These are phyloP conservation scores for Crithidia thermophila DNA, from an alignment of 208 protist species.

Conservation along the genomic window DNA sequence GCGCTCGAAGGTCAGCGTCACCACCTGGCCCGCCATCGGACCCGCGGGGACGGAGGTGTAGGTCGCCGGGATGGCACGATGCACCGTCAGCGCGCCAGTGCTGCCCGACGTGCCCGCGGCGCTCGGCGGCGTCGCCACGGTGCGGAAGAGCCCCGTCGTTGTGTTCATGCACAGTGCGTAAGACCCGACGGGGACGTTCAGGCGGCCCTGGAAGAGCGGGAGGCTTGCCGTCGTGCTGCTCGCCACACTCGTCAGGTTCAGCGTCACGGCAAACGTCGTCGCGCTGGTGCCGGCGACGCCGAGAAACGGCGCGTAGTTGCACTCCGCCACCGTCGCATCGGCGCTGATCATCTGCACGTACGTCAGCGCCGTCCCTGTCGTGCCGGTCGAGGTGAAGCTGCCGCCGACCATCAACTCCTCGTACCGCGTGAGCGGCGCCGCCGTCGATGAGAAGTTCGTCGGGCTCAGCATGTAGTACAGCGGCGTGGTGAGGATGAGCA, in stretches of 20 bases:
- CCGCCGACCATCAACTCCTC: constrained; percentile 69
- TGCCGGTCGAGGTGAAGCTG: constrained; percentile 43
- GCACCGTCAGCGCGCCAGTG: constrained; percentile 32
- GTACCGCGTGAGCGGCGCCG: constrained; percentile 58
- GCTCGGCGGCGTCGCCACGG: constrained; percentile 33
- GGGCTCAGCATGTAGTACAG: constrained; percentile 69
- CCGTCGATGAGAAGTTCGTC: constrained; percentile 46
- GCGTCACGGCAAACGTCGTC: constrained; percentile 22
- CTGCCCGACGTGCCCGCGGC: constrained; percentile 3
- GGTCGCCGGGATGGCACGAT: constrained; percentile 37
- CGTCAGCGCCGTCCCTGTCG: constrained; percentile 13
- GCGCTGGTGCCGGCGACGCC: constrained; percentile 31
- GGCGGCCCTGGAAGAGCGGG: constrained; percentile 44
- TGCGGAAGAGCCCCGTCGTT: constrained; percentile 58
- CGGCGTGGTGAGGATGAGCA: constrained; percentile 51
- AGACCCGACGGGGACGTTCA: constrained; percentile 29
- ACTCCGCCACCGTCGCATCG: constrained; percentile 55
- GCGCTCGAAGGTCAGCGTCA: constrained; percentile 55
- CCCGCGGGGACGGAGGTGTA: constrained; percentile 42
- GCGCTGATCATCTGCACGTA: constrained; percentile 47
- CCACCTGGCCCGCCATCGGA: constrained; percentile 60
- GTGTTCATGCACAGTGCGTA: constrained; percentile 84
- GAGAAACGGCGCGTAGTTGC: constrained; percentile 83
- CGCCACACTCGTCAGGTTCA: constrained; percentile 20
- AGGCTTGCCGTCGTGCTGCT: constrained; percentile 7